phyloP scores from a whole-genome alignment of 2,329 filamentous ascomycete genomes.

The Thielaviopsis punctulata region DNA sequence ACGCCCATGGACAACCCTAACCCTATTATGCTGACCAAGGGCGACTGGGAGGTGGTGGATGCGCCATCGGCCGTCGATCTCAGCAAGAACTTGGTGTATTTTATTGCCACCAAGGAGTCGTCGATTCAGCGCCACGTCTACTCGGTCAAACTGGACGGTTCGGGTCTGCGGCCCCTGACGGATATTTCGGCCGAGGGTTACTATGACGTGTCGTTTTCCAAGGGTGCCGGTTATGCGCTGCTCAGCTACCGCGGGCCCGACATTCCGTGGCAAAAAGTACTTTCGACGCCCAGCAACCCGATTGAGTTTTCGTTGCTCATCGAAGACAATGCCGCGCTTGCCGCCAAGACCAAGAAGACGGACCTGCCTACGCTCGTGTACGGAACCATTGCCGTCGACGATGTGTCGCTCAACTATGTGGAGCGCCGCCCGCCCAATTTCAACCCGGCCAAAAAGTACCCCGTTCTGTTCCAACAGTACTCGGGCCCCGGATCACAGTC shows the following conservation, averaged over 20 bases:
- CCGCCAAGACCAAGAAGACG: conserved; percentile 51
- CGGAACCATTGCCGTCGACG: conserved; percentile 69
- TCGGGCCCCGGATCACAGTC: conserved; percentile 85
- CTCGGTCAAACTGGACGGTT: conserved; percentile 69
- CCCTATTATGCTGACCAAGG: conserved; percentile 75
- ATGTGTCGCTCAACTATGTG: conserved; percentile 51
- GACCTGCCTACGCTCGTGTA: conserved; percentile 73
- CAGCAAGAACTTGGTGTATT: conserved; percentile 77
- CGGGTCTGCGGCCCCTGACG: conserved; percentile 54
- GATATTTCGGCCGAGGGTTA: conserved; percentile 58
- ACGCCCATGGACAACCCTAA: conserved; percentile 65
- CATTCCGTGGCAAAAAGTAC: conserved; percentile 80
- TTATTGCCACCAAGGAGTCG: conserved; percentile 68
- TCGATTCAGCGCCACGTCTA: conserved; percentile 87
- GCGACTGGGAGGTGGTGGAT: conserved; percentile 79
- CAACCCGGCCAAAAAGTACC: conserved; percentile 66
- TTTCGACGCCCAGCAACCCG: conserved; percentile 59
- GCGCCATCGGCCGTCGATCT: conserved; percentile 75
- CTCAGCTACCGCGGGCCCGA: conserved; percentile 69
- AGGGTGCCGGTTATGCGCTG: conserved; percentile 65
- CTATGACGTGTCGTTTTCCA: conserved; percentile 71
- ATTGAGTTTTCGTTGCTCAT: conserved; percentile 50
- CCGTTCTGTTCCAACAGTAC: conserved; percentile 89
- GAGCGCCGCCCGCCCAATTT: conserved; percentile 87
- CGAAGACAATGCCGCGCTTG: conserved; percentile 60